Percentiles rank a stretch among this genome's conserved stretches.
phyloP scores from a whole-genome alignment of 208 protist species.

The Acanthamoeba rhysodes region DNA sequence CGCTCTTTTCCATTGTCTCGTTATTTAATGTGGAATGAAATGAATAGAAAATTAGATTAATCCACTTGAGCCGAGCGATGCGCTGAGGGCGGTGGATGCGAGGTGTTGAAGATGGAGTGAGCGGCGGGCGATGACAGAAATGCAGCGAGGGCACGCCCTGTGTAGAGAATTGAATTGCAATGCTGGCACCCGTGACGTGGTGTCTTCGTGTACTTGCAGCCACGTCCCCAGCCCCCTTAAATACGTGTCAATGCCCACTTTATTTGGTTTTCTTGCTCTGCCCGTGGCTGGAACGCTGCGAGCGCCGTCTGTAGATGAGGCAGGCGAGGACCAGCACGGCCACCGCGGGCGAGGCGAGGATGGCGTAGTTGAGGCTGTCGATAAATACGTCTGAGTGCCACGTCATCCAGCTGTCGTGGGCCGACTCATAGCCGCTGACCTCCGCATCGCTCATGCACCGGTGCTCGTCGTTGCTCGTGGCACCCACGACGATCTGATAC shows the following conservation, averaged over 20 bases:
- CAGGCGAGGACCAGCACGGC: background rate
- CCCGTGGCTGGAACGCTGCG: background rate
- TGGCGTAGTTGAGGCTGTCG: conserved; percentile 1
- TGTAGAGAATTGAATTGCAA: background rate
- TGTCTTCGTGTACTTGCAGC: background rate
- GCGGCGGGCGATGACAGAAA: background rate
- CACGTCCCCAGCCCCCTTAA: background rate
- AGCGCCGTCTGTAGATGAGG: background rate
- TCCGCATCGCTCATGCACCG: background rate
- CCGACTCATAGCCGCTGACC: background rate
- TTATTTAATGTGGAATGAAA: background rate
- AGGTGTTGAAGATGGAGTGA: background rate
- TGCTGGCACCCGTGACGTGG: background rate
- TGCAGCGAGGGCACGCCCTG: background rate
- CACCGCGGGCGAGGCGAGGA: background rate
- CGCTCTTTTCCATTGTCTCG: background rate
- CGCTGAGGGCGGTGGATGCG: background rate
- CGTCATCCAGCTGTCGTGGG: background rate
- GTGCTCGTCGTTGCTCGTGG: conserved; percentile 41
- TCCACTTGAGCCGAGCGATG: background rate
- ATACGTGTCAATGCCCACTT: background rate
- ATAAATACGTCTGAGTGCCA: conserved; percentile 51
- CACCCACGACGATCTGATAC: background rate
- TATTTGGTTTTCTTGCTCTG: background rate
- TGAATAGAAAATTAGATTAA: background rate